Base-by-base conservation (phyloP, 2,329 filamentous ascomycete genomes). In the Dactylonectria estremocensis region DNA sequence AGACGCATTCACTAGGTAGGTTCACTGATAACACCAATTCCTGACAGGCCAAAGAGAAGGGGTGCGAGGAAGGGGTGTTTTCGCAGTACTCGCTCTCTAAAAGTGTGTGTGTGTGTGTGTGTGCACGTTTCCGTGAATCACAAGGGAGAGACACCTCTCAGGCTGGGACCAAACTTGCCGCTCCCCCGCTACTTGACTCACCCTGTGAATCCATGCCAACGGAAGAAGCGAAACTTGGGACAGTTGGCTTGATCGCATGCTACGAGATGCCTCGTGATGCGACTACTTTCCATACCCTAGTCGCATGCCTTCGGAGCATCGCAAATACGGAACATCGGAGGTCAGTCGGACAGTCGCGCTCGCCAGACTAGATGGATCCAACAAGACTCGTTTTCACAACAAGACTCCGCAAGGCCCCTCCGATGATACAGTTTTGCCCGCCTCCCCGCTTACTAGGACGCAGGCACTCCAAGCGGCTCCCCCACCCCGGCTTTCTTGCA, bases 161-260 rank as follows among this genome's bases (percentile, higher is more conserved):
- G n/a, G n/a, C n/a, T n/a, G n/a, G 48, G 35, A 43, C 52, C 20
- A 49, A 22, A 43, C 20, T 49, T 22, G 22, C 61, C 46, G 24
- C 45, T 37, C 63, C 43, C 52, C 57, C 52, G 37, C 24, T 48
- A 24, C 10, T 53, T 66, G 58, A 58, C 53, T 66, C 58, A 66
- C 58, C 46, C 53, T 13, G 3, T n/a, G 37, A 40, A 24, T 18
- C 24, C 24, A 49, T n/a, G 8, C 28, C 31, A 50, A 9, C 16
- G 53, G 28, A 18, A 49, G 40, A 56, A 20, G 37, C 31, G 33
- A 16, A 24, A 5, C 45, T 31, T 10, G 7, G 35, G 16, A 5
- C 5, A 3, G 31, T 18, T n/a, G 31, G 9, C 11, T 28, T n/a
- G 18, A 31, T 28, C 14, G 20, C 35, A 56, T 56, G 35, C 53